Percentiles rank a stretch among this genome's conserved stretches.
Conservation (phyloP, 495 filamentous ascomycete genomes). For the Podospora fimiseda region DNA sequence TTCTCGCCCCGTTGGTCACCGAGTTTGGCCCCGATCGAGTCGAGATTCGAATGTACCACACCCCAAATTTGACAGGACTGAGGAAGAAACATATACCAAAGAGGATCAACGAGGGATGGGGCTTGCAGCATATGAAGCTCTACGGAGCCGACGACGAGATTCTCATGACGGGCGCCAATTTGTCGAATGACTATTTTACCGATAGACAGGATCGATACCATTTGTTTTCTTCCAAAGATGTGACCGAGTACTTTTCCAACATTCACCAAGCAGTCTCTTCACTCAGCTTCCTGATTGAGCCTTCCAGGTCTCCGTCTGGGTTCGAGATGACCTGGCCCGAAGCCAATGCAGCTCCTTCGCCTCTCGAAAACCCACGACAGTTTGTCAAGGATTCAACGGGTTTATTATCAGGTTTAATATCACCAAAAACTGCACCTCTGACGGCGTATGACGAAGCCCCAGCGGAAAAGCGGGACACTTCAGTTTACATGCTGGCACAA, state of each 20-base stretch:
- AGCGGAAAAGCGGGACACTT: constrained; percentile 48
- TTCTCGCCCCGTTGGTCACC: constrained; percentile 70
- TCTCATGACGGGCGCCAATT: constrained; percentile 89
- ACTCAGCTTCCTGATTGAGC: constrained; percentile 73
- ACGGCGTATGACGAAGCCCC: constrained; percentile 15
- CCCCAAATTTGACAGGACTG: constrained; percentile 85
- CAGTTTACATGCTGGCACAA: constrained; percentile 78
- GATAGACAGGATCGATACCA: constrained; percentile 95
- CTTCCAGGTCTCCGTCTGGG: constrained; percentile 50
- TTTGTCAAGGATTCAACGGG: constrained; percentile 64
- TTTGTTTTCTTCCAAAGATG: constrained; percentile 67
- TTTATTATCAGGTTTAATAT: constrained; percentile 59
- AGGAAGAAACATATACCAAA: constrained; percentile 77
- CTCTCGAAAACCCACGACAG: constrained; percentile 57
- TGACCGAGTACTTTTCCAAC: constrained; percentile 75
- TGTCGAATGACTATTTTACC: constrained; percentile 93
- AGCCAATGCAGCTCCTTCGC: constrained; percentile 63
- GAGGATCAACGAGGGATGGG: constrained; percentile 97
- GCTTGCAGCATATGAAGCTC: constrained; percentile 97
- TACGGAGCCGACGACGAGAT: constrained; percentile 96
- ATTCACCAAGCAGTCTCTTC: constrained; percentile 72
- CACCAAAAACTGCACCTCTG: constrained; percentile 22
- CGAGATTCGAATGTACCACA: constrained; percentile 95
- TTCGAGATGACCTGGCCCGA: constrained; percentile 75
- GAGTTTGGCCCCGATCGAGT: constrained; percentile 85